Base-by-base conservation (phyloP, 2,329 filamentous ascomycete genomes). In the Ceratocystis alfenasii region DNA sequence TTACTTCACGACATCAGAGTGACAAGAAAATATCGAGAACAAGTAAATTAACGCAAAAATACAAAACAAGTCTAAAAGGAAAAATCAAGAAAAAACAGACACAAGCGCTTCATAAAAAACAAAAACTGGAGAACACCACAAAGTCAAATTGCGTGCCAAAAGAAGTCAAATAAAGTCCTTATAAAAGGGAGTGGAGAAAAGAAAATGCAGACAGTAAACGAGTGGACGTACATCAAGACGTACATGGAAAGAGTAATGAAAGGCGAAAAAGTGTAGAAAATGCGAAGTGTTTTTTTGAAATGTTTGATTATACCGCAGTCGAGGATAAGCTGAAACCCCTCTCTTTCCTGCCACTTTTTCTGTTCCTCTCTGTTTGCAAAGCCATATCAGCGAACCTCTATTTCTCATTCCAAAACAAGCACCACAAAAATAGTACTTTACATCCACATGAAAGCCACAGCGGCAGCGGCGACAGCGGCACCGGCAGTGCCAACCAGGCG, bases 361-460 rank as follows among this genome's bases (percentile, higher is more conserved):
- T 57, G 50, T 57, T 28, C 50, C 22, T 55, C 28, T 55, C 22
- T 57, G 28, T 57, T 57, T 57, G 50, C 50, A 57, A 57, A 57
- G 50, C 22, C 50, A 57, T 57, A 25, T 17, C 50, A 17, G 50
- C 33, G 2, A 36, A 57, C 25, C 50, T 30, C 25, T 17, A 57
- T 20, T 57, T 5, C 15, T 57, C 25, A 57, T 57, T 57, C 50
- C 63, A 61, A 10, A 25, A 17, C 63, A 61, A 65, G 65, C 33
- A 62, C 63, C 36, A 67, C 64, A 20, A 60, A 36, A 41, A 61
- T 60, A 10, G 25, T 17, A 44, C 65, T 64, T 61, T 67, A 67
- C 63, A 67, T 60, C 63, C 63, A 67, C 48, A 67, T 36, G 66
- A 67, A 67, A 8, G 66, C 66, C 53, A 53, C 66, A 25, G 66